These are phyloP conservation scores for Oryza australiensis DNA, from an alignment of 176 grass and related monocot species.

Conservation along the genomic window DNA sequence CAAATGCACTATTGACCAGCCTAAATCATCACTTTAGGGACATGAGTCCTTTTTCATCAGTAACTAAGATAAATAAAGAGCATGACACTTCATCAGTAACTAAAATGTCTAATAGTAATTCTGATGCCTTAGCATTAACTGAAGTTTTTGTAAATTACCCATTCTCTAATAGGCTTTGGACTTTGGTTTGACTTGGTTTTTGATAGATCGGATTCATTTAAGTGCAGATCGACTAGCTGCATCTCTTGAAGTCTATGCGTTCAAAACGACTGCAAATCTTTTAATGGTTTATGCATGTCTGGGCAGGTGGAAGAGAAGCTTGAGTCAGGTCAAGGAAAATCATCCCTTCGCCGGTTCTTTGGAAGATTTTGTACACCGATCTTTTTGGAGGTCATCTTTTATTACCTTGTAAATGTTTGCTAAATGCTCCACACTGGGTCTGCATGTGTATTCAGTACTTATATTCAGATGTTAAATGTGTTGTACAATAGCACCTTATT, in stretches of 20 bases:
- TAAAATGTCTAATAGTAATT: conserved; percentile 5
- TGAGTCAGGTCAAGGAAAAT: conserved; percentile 81
- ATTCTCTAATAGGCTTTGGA: neutral
- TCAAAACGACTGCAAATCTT: neutral
- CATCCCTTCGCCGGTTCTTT: conserved; percentile 62
- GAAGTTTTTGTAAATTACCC: neutral
- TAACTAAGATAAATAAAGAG: neutral
- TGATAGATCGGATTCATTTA: neutral
- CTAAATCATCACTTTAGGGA: neutral
- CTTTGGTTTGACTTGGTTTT: neutral
- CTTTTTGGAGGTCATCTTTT: conserved; percentile 65
- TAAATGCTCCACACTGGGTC: neutral
- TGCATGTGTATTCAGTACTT: neutral
- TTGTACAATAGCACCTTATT: neutral
- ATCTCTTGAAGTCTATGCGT: neutral
- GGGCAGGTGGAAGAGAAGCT: conserved; percentile 87
- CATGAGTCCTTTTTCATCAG: neutral
- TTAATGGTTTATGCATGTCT: conserved; percentile 31
- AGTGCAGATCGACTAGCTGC: neutral
- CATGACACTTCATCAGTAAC: neutral
- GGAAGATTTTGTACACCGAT: conserved; percentile 89
- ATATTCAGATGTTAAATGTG: neutral
- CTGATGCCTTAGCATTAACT: neutral
- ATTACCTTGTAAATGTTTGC: conserved; percentile 1
- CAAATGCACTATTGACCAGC: neutral